These are phyloP conservation scores for Alternaria postmessia DNA, from an alignment of 2,329 filamentous ascomycete species.

Conservation along the genomic window DNA sequence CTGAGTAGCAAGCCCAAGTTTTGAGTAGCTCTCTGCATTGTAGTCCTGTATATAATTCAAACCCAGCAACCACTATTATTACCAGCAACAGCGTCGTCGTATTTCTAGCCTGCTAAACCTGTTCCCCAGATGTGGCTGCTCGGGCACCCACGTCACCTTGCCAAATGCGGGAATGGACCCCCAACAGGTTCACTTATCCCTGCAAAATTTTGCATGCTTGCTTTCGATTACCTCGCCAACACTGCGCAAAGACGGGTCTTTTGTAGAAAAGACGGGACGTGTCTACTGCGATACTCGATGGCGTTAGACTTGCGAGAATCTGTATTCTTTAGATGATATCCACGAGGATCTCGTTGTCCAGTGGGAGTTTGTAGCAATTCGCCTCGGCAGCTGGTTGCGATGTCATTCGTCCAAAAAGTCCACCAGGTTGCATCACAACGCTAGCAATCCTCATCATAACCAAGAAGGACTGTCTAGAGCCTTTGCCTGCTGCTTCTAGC, in stretches of 20 bases:
- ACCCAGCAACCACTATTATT: neutral
- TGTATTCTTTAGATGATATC: neutral
- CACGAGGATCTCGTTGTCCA: slow-evolving; percentile 13
- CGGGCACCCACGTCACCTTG: slow-evolving; percentile 1
- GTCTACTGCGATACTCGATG: neutral
- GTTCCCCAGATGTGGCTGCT: slow-evolving; percentile 6
- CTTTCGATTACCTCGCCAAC: neutral
- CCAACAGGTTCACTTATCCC: slow-evolving; percentile 11
- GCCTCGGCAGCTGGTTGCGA: slow-evolving; percentile 32
- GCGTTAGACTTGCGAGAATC: slow-evolving; percentile 29
- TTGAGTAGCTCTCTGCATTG: neutral
- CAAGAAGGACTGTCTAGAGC: slow-evolving; percentile 21
- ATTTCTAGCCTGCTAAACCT: neutral
- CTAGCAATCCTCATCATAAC: slow-evolving; percentile 23
- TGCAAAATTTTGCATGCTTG: slow-evolving; percentile 3
- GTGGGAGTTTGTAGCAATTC: slow-evolving; percentile 22
- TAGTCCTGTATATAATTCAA: neutral
- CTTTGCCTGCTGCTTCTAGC: slow-evolving; percentile 35
- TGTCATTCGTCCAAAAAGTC: slow-evolving; percentile 27
- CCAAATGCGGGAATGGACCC: slow-evolving; percentile 7
- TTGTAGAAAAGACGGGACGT: neutral
- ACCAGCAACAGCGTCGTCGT: neutral
- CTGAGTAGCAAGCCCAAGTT: slow-evolving; percentile 64
- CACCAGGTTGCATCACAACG: slow-evolving; percentile 7
- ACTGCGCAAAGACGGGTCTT: neutral